Base-by-base conservation (phyloP, 768 basidiomycete species). In the Pluteus cervinus region DNA sequence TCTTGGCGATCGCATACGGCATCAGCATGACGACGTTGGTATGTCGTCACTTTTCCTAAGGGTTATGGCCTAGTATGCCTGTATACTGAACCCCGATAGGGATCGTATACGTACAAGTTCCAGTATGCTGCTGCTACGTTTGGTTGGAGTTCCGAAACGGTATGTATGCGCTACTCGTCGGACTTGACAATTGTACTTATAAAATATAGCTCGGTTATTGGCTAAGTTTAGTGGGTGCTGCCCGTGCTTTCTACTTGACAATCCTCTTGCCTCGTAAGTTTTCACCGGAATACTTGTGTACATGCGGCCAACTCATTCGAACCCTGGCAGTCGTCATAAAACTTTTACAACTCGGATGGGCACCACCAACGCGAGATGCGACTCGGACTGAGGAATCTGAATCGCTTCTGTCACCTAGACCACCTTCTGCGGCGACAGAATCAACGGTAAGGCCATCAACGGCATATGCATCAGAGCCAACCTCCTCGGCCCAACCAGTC, bases 191-290 rank as follows among this genome's bases (percentile, higher is more conserved):
- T 10, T 10, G 6, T 6, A 11, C 22, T 12, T 24, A 9, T 22
- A 16, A 18, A 32, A 42, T 36, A 37, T 39, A 86, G 85, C 53
- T 79, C n/a, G 83, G 83, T n/a, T 86, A 86, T 50, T 86, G 70
- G 62, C 48, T 86, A 8, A 81, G 75, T 40, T 47, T 72, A 8
- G 50, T 76, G 7, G 76, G 78, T 5, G 60, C 60, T 22, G 52
- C 64, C 1, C 70, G 82, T 3, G 81, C 82, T 0, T 3, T 73
- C 2, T 71, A 72, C 48, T 57, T 87, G 43, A 60, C 74, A 2
- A 30, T 73, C 11, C 50, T 84, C 23, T 56, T 88, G 4, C 86
- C 86, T 7, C 11, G 85, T 86, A 55, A 43, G 73, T n/a, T n/a
- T n/a, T n/a, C n/a, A n/a, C n/a, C n/a, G n/a, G n/a, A n/a, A n/a